These are phyloP conservation scores for Chlamydomonas reinhardtii DNA, from an alignment of 163 green algal species.

Conservation along the genomic window DNA sequence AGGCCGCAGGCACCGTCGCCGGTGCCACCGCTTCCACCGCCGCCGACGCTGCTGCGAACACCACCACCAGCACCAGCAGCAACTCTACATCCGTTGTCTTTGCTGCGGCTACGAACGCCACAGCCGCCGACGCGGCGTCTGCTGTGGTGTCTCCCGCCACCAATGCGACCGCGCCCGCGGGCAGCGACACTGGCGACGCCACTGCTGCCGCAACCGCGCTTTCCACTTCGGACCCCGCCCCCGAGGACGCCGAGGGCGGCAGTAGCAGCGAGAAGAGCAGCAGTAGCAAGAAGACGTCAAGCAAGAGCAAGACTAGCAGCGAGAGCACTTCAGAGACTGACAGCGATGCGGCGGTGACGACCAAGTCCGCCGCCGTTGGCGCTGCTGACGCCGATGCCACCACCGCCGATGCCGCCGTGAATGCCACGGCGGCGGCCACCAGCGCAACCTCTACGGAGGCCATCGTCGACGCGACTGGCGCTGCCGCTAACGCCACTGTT, in stretches of 20 bases:
- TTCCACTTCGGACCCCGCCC: too few species aligned
- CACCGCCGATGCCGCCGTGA: neutral
- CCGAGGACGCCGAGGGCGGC: neutral
- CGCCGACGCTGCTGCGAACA: neutral
- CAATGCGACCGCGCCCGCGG: neutral
- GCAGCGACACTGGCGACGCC: neutral
- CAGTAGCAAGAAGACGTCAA: neutral
- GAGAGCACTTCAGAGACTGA: neutral
- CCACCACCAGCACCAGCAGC: neutral
- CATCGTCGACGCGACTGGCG: neutral
- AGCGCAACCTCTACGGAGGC: too few species aligned
- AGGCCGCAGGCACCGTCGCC: neutral
- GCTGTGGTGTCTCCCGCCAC: too few species aligned
- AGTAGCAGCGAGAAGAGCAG: neutral
- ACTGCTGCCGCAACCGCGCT: too few species aligned
- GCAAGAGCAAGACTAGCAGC: neutral
- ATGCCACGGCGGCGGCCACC: neutral
- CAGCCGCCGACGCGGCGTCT: neutral
- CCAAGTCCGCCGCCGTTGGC: neutral
- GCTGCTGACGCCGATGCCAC: neutral
- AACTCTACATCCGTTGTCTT: neutral
- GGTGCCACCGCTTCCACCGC: neutral
- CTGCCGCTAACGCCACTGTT: neutral
- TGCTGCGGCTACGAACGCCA: neutral
- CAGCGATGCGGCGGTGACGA: neutral